Evolutionary conservation across 2,329 filamentous ascomycete species (phyloP).

Genomic region (Pseudogymnoascus sp.): DNA sequence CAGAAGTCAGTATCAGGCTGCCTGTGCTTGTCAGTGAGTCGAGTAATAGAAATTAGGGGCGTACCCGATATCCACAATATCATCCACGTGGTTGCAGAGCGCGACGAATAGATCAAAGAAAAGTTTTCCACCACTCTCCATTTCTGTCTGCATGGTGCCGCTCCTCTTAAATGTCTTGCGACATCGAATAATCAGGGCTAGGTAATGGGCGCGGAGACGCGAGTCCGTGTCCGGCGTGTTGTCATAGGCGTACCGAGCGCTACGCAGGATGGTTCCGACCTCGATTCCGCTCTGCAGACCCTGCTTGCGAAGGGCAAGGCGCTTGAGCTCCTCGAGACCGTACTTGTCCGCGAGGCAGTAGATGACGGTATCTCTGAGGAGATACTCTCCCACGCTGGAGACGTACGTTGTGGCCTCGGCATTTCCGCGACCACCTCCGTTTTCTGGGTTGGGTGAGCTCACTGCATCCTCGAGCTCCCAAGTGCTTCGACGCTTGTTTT

Average conservation of each 20-base stretch:
- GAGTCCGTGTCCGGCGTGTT: constrained; percentile 91
- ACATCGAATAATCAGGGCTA: constrained; percentile 94
- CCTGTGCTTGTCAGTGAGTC: constrained; percentile 18
- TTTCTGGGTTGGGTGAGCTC: constrained; percentile 45
- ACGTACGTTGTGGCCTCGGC: constrained; percentile 73
- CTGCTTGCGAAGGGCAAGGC: constrained; percentile 86
- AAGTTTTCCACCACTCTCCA: constrained; percentile 88
- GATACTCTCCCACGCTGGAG: constrained; percentile 60
- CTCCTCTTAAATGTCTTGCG: constrained; percentile 96
- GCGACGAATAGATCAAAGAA: constrained; percentile 98
- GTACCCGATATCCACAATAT: constrained; percentile 72
- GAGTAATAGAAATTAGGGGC: constrained; percentile 14
- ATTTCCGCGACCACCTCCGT: constrained; percentile 42
- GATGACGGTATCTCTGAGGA: constrained; percentile 87
- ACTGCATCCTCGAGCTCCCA: constrained; percentile 78
- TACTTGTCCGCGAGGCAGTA: constrained; percentile 91
- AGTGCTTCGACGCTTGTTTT: constrained; percentile 76
- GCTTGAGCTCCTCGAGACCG: constrained; percentile 86
- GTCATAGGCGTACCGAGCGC: constrained; percentile 89
- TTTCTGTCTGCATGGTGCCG: constrained; percentile 97
- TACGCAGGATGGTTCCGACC: constrained; percentile 82
- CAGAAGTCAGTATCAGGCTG: constrained; percentile 16
- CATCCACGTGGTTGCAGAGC: constrained; percentile 97
- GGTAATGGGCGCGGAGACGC: constrained; percentile 88
- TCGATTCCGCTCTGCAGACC: constrained; percentile 88